Evolutionary conservation across 2,329 filamentous ascomycete genomes (phyloP).

Genomic region (Cadophora sp.): DNA sequence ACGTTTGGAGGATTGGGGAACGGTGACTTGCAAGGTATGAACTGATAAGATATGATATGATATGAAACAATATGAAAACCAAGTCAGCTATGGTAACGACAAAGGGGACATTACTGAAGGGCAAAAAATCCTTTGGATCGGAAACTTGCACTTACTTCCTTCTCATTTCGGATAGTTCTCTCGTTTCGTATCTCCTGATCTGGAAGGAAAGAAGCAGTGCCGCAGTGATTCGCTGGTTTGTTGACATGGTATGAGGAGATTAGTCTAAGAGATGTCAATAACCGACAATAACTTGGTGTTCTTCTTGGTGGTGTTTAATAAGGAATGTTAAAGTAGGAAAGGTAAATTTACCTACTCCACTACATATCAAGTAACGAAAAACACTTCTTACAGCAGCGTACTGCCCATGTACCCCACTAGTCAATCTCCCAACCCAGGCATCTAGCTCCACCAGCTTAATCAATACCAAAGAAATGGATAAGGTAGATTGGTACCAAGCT

Average conservation of each 20-base stretch:
- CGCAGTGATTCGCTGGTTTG: no score
- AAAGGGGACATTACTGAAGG: background rate
- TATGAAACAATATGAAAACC: background rate
- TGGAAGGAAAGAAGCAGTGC: no score
- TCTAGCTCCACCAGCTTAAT: conserved; percentile 3
- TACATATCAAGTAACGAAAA: no score
- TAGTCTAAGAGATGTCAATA: no score
- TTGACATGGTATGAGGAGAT: no score
- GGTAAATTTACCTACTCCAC: no score
- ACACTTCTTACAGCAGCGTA: background rate
- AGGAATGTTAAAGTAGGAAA: background rate
- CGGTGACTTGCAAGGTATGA: background rate
- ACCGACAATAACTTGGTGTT: no score
- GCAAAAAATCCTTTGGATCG: background rate
- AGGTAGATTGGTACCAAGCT: background rate
- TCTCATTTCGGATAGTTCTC: no score
- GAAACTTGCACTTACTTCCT: background rate
- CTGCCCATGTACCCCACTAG: background rate
- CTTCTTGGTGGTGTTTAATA: background rate
- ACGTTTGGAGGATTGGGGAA: background rate
- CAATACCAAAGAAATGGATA: conserved; percentile 7
- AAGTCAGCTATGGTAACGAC: no score
- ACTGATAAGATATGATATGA: conserved; percentile 7
- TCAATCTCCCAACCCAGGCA: background rate
- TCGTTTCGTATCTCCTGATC: no score